Base-by-base conservation (phyloP, 306 rosid genomes). In the Lupinus albus region DNA sequence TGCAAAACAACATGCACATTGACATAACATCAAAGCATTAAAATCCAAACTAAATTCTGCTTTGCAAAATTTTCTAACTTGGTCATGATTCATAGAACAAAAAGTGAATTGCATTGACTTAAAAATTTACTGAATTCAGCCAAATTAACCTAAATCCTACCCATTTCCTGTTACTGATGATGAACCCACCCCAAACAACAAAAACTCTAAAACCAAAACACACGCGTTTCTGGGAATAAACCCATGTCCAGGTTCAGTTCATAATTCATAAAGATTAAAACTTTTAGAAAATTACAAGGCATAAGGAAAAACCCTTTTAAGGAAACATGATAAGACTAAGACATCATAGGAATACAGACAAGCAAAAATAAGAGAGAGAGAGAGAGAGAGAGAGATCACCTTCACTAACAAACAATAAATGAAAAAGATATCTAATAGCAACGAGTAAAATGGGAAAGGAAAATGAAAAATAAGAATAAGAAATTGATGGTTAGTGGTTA, bases 221-320 rank as follows among this genome's bases (percentile, higher is more conserved):
- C 25, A 32, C 11, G 17, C 25, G 48, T 39, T 15, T 12, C 48
- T 18, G 1, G 32, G 61, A 61, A 15, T 52, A 54, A 72, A 33
- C 66, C 62, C 49, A 67, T 61, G 3, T 61, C 45, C 48, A 68
- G 64, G 28, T 48, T 51, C 58, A 56, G 68, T 41, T 71, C 2
- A 53, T 6, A 61, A 70, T 45, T 64, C 30, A 67, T n/a, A 48
- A 80, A 67, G 33, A 18, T 14, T 0, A 11, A 11, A 55, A 48
- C 1, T 16, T 58, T 58, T 4, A 54, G 16, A 15, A 42, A 54
- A 13, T 5, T 53, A 68, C 1, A 8, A 54, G 0, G 16, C 51
- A 46, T 3, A 12, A 42, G 38, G 47, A 42, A 6, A 46, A 5
- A 4, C 49, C 49, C 15, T 44, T 44, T 4, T 44, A 3, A 9